These are phyloP conservation scores for Byssochlamys sp. DNA, from an alignment of 2,329 filamentous ascomycete species.

Conservation along the genomic window DNA sequence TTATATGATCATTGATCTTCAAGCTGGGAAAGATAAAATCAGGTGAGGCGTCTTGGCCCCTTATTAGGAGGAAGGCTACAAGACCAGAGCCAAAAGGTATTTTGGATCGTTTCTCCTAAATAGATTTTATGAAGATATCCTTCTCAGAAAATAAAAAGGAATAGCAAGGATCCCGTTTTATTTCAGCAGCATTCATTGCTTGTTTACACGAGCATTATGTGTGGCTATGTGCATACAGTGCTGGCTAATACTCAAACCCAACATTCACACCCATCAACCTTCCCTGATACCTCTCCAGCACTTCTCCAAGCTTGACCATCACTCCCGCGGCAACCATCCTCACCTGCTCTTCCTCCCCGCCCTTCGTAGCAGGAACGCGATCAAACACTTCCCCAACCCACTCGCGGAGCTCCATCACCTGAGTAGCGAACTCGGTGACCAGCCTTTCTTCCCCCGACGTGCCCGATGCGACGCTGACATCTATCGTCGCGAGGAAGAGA, in stretches of 20 bases:
- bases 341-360: conserved; percentile 48
- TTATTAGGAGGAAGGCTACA: too few relatives aligned
- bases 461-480: conserved; percentile 55
- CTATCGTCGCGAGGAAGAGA: conserved; percentile 66
- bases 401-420: conserved; percentile 75
- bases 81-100: too few relatives aligned
- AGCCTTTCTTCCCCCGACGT: conserved; percentile 53
- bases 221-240: too few relatives aligned
- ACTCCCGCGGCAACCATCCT: conserved; percentile 62
- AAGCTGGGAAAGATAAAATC: too few relatives aligned
- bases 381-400: conserved; percentile 76
- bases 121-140: too few relatives aligned
- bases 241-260: conserved; percentile 31
- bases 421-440: conserved; percentile 62
- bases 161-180: too few relatives aligned
- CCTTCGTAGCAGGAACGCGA: conserved; percentile 38
- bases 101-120: too few relatives aligned
- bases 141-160: too few relatives aligned
- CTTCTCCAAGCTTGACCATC: conserved; percentile 70
- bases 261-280: conserved; percentile 62
- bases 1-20: too few relatives aligned
- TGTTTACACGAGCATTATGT: too few relatives aligned
- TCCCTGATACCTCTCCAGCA: conserved; percentile 70
- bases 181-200: too few relatives aligned
- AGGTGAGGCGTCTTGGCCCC: too few relatives aligned